A percentile compares a stretch with the other conserved stretches of the same genome.
Evolutionary conservation across 1,284 basidiomycete genomes (phyloP).

Genomic region (Cryptococcus sp.): DNA sequence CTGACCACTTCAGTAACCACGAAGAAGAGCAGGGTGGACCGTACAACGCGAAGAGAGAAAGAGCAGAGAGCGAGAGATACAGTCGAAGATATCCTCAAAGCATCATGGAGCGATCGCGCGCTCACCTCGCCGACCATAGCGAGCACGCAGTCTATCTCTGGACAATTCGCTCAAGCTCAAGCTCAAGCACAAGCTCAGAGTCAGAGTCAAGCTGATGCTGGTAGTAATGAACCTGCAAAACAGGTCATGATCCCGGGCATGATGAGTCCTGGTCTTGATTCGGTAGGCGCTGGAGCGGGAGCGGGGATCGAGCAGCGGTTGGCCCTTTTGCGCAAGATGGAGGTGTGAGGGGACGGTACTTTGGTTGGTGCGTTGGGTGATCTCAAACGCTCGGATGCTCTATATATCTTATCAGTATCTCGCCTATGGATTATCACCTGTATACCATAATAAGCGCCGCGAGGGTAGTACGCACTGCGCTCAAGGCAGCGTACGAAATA

Average conservation of each 20-base stretch:
- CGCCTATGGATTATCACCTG: not conserved
- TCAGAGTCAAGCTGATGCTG: not conserved
- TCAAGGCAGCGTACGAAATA: no score
- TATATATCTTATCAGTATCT: not conserved
- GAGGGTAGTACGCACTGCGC: not conserved
- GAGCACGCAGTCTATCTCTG: slow-evolving; percentile 7
- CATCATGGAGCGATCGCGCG: slow-evolving; percentile 31
- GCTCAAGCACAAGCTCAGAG: not conserved
- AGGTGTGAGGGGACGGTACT: slow-evolving; percentile 4
- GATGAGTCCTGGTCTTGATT: slow-evolving; percentile 28
- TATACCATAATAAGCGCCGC: not conserved
- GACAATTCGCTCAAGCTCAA: not conserved
- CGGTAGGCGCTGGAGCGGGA: slow-evolving; percentile 8
- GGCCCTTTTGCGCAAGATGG: slow-evolving; percentile 19
- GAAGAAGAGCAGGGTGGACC: slow-evolving; percentile 11
- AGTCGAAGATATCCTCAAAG: slow-evolving; percentile 31
- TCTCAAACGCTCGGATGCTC: not conserved
- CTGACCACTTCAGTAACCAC: not conserved
- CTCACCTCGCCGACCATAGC: slow-evolving; percentile 18
- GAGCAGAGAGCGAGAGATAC: slow-evolving; percentile 21
- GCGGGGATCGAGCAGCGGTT: slow-evolving; percentile 27
- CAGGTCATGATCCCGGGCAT: slow-evolving; percentile 4
- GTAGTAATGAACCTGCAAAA: not conserved
- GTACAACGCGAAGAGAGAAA: slow-evolving; percentile 5
- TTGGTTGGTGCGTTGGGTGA: not conserved